These are phyloP conservation scores for Sugiyamaella neomexicana DNA, from an alignment of 1,139 yeast species.

Conservation along the genomic window DNA sequence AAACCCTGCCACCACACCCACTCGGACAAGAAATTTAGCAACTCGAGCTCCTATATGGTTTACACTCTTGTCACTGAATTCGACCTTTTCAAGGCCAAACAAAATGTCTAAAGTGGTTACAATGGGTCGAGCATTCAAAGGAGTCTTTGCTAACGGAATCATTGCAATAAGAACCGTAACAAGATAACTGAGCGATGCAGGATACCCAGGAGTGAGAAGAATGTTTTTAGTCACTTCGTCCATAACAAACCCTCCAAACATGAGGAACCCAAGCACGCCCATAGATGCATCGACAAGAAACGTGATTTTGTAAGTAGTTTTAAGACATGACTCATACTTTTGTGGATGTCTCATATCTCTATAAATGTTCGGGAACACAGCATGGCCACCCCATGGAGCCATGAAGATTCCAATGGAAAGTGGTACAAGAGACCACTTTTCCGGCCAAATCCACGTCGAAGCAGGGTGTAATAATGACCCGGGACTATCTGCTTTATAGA, in stretches of 20 bases:
- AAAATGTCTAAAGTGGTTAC: constrained; percentile 63
- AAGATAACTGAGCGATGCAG: constrained; percentile 59
- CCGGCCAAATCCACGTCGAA: constrained; percentile 50
- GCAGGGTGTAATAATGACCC: constrained; percentile 67
- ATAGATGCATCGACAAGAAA: constrained; percentile 69
- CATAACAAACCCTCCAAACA: constrained; percentile 75
- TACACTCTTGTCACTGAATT: constrained; percentile 6
- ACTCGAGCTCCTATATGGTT: constrained; percentile 12
- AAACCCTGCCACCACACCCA: constrained; percentile 45
- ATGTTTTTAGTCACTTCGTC: constrained; percentile 85
- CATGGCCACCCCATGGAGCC: constrained; percentile 93
- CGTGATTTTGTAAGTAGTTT: constrained; percentile 63
- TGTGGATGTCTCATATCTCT: constrained; percentile 80
- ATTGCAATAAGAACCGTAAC: constrained; percentile 74
- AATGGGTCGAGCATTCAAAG: constrained; percentile 84
- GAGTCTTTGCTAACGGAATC: constrained; percentile 85
- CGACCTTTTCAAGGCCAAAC: constrained; percentile 39
- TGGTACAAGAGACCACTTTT: constrained; percentile 49
- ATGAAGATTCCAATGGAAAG: constrained; percentile 71
- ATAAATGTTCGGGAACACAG: constrained; percentile 77
- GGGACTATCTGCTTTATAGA: constrained; percentile 53
- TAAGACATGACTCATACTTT: constrained; percentile 52
- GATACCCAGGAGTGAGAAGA: constrained; percentile 69
- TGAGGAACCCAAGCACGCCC: constrained; percentile 78
- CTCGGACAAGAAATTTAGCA: constrained; percentile 29